Base-by-base conservation (phyloP, 495 filamentous ascomycete genomes). In the Penicillium steckii region DNA sequence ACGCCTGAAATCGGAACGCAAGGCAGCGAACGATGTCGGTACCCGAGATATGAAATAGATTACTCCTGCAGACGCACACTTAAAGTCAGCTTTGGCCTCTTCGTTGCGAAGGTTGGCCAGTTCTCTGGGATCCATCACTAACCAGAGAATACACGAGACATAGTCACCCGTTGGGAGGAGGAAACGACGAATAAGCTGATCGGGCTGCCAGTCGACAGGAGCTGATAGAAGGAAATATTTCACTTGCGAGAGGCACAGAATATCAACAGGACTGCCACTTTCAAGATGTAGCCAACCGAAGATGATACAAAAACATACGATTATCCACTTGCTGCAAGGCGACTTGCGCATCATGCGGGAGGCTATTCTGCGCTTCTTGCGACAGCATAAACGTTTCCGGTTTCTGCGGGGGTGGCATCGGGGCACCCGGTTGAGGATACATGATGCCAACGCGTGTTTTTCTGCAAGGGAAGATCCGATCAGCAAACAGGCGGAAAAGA, bases 181-280 rank as follows among this genome's bases (percentile, higher is more conserved):
- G 67, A 97, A 97, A 48, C 94, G 83, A 53, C 95, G 84, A 63
- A 98, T 97, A 61, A 96, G 92, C 72, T 97, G 94, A 67, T 97
- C 95, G 8, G 85, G 87, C 56, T 86, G 87, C 94, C 94, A 98
- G 78, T 98, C 95, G 45, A 98, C 94, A 23, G 94, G 94, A 26
- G 94, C 94, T 15, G 94, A 97, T 52, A 98, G 91, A 70, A 98
- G 89, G 78, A 98, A 98, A 71, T 97, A 98, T 84, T 98, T 98
- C 66, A 98, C 94, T 98, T 64, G 30, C 30, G 44, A 19, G 21
- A 15, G 6, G 48, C 15, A 56, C n/a, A 22, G n/a, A 22, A 6
- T 22, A 40, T 46, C 19, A 37, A 37, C 33, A 37, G 8, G n/a
- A 6, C 3, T 13, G 13, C 3, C 3, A 7, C 5, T 17, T 15